Evolutionary conservation across 176 grass and related monocot species (phyloP).

Genomic region (Leersia perrieri): DNA sequence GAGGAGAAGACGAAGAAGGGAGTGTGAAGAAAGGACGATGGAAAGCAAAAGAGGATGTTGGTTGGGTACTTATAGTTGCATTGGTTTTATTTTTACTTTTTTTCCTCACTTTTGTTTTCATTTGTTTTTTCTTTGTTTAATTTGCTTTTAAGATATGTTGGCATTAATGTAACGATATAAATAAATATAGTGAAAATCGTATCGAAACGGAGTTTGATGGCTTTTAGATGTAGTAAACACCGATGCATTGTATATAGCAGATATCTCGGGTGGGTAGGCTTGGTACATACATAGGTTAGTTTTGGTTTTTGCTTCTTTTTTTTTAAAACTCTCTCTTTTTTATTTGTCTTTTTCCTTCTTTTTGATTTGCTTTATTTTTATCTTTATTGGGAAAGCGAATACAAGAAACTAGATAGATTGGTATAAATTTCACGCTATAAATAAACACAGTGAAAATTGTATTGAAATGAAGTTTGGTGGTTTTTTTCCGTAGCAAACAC

Average conservation of each 20-base stretch:
- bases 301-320: no score
- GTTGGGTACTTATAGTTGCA: neutral
- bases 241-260: neutral
- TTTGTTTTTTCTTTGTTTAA: neutral
- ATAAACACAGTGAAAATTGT: neutral
- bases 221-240: no score
- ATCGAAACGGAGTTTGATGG: no score
- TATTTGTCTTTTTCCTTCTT: neutral
- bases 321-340: no score
- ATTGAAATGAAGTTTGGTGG: no score
- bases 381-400: neutral
- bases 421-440: neutral
- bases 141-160: neutral
- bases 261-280: no score
- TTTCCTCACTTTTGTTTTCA: neutral
- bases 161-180: no score
- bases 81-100: neutral
- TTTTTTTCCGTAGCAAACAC: neutral
- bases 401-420: neutral
- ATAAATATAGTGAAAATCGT: neutral
- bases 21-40: neutral
- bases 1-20: slow-evolving; percentile 38
- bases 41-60: no score
- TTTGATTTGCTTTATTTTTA: neutral
- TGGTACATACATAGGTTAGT: no score